These are phyloP conservation scores for Ochromonas danica DNA, from an alignment of 108 stramenopile species.

Conservation along the genomic window DNA sequence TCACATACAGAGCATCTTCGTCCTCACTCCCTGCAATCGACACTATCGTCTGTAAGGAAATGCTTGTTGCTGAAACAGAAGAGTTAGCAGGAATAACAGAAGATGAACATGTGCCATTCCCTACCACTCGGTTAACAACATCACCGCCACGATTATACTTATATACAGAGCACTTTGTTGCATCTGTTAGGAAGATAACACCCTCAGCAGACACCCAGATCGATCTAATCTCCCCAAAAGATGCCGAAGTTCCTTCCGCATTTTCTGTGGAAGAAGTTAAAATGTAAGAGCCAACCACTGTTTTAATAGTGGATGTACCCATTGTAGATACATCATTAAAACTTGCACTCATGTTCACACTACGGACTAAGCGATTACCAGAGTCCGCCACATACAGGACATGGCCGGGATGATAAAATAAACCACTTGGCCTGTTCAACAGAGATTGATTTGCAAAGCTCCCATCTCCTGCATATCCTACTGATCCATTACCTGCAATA, in stretches of 20 bases:
- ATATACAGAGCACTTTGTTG: too few relatives aligned
- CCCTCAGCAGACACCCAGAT: too few relatives aligned
- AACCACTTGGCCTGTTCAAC: slow-evolving; percentile 11
- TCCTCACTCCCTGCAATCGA: not conserved
- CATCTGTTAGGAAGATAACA: too few relatives aligned
- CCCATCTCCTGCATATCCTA: not conserved
- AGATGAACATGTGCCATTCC: too few relatives aligned
- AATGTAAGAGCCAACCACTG: too few relatives aligned
- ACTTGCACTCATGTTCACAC: not conserved
- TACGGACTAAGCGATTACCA: slow-evolving; percentile 5
- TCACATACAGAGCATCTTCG: too few relatives aligned
- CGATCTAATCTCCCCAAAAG: not conserved
- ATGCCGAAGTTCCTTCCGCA: too few relatives aligned
- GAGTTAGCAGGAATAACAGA: too few relatives aligned
- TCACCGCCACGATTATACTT: not conserved
- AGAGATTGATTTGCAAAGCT: not conserved
- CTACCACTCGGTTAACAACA: not conserved
- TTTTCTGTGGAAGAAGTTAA: too few relatives aligned
- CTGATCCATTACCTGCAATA: not conserved
- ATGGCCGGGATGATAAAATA: slow-evolving; percentile 1
- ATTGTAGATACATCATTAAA: too few relatives aligned
- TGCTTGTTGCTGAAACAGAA: slow-evolving; percentile 10
- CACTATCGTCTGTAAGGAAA: slow-evolving; percentile 8
- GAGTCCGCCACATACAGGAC: slow-evolving; percentile 1
- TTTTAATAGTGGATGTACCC: too few relatives aligned